Conservation (phyloP, 768 basidiomycete species). For the Suillus cothurnatus region DNA sequence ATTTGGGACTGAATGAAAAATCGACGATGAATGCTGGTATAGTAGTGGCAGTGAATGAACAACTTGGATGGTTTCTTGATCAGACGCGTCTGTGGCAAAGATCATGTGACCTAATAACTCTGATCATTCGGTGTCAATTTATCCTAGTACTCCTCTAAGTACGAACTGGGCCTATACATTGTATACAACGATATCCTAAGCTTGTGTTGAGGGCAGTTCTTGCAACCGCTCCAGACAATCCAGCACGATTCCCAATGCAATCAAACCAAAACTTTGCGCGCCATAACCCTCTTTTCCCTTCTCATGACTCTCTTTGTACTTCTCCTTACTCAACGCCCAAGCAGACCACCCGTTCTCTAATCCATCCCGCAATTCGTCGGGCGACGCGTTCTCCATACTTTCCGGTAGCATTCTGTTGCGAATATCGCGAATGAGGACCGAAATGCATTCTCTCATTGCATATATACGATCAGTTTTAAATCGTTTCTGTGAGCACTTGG, state of each 20-base stretch:
- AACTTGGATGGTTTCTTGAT: not conserved
- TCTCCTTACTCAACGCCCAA: slow-evolving; percentile 58
- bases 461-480: slow-evolving; percentile 61
- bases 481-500: slow-evolving; percentile 62
- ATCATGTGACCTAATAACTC: not conserved
- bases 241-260: slow-evolving; percentile 61
- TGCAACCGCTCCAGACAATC: slow-evolving; percentile 52
- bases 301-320: slow-evolving; percentile 35
- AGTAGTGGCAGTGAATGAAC: not conserved
- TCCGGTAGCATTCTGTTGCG: slow-evolving; percentile 41
- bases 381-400: slow-evolving; percentile 24
- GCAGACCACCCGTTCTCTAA: slow-evolving; percentile 63
- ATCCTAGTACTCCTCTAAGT: not conserved
- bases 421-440: slow-evolving; percentile 52
- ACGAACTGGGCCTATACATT: not conserved
- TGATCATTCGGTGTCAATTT: not conserved
- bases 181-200: not conserved
- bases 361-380: slow-evolving; percentile 35
- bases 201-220: not conserved
- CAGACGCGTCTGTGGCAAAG: too few relatives aligned
- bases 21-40: not conserved
- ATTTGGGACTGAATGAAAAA: not conserved
- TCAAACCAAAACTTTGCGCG: slow-evolving; percentile 66
- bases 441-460: slow-evolving; percentile 62
- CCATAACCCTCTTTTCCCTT: slow-evolving; percentile 45